These are phyloP conservation scores for Pyrrhoderma lamaoense DNA, from an alignment of 1,284 basidiomycete genomes.

Conservation along the genomic window DNA sequence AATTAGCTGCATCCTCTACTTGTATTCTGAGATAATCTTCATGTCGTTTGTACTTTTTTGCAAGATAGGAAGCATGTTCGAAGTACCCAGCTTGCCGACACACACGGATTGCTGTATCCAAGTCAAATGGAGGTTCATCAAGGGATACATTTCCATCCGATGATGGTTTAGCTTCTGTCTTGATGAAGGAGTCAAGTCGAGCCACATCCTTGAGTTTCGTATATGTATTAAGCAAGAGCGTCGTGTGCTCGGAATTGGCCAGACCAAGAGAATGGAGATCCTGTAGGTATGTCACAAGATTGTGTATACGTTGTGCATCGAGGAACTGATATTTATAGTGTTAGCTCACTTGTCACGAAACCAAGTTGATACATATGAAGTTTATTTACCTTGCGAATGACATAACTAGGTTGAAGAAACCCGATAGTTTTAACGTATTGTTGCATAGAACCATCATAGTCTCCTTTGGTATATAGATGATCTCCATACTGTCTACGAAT, in stretches of 20 bases:
- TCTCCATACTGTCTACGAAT: slow-evolving; percentile 90
- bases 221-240: slow-evolving; percentile 91
- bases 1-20: slow-evolving; percentile 87
- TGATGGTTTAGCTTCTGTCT: slow-evolving; percentile 58
- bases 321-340: slow-evolving; percentile 61
- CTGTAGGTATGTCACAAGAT: slow-evolving; percentile 93
- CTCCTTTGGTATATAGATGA: slow-evolving; percentile 83
- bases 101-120: slow-evolving; percentile 94
- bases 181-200: slow-evolving; percentile 88
- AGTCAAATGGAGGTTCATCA: slow-evolving; percentile 86
- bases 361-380: slow-evolving; percentile 9
- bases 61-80: slow-evolving; percentile 91
- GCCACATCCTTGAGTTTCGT: slow-evolving; percentile 92
- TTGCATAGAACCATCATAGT: slow-evolving; percentile 89
- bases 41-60: slow-evolving; percentile 84
- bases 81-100: slow-evolving; percentile 96
- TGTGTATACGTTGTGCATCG: slow-evolving; percentile 92
- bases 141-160: slow-evolving; percentile 33
- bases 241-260: slow-evolving; percentile 96
- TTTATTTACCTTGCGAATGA: slow-evolving; percentile 81
- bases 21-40: slow-evolving; percentile 93
- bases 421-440: slow-evolving; percentile 92
- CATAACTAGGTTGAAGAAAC: slow-evolving; percentile 86
- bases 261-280: slow-evolving; percentile 85
- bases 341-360: not conserved